These are phyloP conservation scores for Clathrus columnatus DNA, from an alignment of 768 basidiomycete species.

Conservation along the genomic window DNA sequence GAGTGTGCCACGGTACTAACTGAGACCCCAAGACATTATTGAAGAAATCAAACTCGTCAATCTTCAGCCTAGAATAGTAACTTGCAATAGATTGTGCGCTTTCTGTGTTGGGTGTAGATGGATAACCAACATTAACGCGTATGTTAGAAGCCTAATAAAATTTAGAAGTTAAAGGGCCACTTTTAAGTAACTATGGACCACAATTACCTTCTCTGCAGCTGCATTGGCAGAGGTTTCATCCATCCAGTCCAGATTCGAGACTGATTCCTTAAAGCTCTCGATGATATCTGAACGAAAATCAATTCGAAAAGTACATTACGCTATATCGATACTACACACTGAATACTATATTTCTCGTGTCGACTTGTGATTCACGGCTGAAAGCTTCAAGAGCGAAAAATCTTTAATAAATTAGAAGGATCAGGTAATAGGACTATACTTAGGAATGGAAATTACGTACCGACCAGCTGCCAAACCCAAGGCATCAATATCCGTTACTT, in stretches of 20 bases:
- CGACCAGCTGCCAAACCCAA: constrained; percentile 88
- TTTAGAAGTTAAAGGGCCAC: constrained; percentile 6
- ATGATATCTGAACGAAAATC: constrained; percentile 52
- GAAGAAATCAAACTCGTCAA: constrained; percentile 68
- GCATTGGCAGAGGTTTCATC: constrained; percentile 71
- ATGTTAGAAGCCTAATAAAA: constrained; percentile 60
- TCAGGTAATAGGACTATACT: background rate
- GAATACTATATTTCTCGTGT: constrained; percentile 76
- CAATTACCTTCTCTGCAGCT: constrained; percentile 71
- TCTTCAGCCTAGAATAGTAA: constrained; percentile 67
- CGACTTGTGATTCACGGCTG: constrained; percentile 64
- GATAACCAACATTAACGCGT: constrained; percentile 89
- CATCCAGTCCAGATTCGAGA: constrained; percentile 82
- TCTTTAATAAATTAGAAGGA: background rate
- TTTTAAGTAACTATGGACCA: background rate
- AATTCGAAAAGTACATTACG: background rate
- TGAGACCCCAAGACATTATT: constrained; percentile 66
- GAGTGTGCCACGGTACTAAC: constrained; percentile 29
- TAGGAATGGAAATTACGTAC: constrained; percentile 21
- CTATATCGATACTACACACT: constrained; percentile 30
- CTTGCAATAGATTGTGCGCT: constrained; percentile 55
- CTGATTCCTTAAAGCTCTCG: constrained; percentile 68
- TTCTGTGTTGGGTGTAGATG: constrained; percentile 74
- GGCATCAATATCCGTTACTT: constrained; percentile 48
- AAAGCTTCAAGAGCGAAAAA: constrained; percentile 61